Evolutionary conservation across 148 eudicot species (phyloP).

Genomic region (Rhododendron mucronatum): DNA sequence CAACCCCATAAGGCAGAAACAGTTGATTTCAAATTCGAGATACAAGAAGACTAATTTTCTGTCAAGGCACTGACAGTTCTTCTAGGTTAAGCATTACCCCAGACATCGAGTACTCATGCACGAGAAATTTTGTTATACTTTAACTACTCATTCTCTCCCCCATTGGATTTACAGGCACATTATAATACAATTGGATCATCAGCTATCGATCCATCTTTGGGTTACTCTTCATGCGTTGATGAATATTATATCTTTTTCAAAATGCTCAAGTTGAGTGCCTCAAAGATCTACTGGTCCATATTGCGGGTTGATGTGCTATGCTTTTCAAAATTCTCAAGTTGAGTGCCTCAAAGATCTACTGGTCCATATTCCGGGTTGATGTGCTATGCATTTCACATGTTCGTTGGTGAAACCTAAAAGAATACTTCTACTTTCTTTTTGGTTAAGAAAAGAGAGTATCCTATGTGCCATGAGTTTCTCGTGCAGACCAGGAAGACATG

Average conservation of each 20-base stretch:
- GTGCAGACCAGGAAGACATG: background rate
- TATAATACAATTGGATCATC: background rate
- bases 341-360: too few relatives aligned
- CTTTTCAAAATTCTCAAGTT: background rate
- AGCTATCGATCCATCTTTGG: background rate
- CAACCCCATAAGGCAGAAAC: background rate
- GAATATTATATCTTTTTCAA: too few relatives aligned
- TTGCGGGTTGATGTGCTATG: background rate
- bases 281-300: too few relatives aligned
- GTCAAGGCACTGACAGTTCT: background rate
- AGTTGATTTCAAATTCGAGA: background rate
- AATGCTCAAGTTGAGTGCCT: too few relatives aligned
- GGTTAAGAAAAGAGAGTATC: background rate
- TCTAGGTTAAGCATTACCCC: background rate
- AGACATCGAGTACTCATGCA: background rate
- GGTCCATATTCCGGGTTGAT: background rate
- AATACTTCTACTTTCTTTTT: background rate
- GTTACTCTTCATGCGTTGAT: background rate
- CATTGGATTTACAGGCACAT: background rate
- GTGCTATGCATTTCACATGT: background rate
- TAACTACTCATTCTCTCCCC: background rate
- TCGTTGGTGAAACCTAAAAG: background rate
- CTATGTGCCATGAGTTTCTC: background rate
- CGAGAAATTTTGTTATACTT: background rate
- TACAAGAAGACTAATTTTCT: background rate